Conservation (phyloP, 495 filamentous ascomycete species). For the Talaromyces trachyspermus region DNA sequence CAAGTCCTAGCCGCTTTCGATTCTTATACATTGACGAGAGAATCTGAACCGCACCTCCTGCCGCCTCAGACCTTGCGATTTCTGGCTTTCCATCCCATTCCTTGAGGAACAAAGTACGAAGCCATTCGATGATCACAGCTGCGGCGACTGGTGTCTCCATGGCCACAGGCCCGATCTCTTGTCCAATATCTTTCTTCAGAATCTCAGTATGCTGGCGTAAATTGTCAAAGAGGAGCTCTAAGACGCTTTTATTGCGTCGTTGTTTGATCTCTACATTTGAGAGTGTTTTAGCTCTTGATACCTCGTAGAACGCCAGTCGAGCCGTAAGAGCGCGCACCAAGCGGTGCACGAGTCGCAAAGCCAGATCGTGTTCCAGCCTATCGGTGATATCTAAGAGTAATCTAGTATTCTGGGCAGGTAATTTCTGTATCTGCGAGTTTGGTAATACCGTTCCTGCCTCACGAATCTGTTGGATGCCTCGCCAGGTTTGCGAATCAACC, state of each 20-base stretch:
- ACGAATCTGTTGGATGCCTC: constrained; percentile 43
- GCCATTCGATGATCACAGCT: constrained; percentile 67
- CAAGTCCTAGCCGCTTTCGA: constrained; percentile 54
- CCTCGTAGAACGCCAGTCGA: constrained; percentile 43
- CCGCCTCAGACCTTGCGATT: constrained; percentile 55
- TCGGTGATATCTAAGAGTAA: constrained; percentile 37
- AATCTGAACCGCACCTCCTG: constrained; percentile 67
- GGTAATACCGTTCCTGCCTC: constrained; percentile 45
- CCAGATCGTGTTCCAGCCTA: constrained; percentile 54
- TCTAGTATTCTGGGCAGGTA: constrained; percentile 20
- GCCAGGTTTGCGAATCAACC: constrained; percentile 41
- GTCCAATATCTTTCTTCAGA: constrained; percentile 14
- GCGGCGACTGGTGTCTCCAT: constrained; percentile 32
- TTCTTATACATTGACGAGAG: constrained; percentile 66
- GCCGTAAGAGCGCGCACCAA: constrained; percentile 48
- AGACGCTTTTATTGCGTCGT: constrained; percentile 22
- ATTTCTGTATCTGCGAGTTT: constrained; percentile 32
- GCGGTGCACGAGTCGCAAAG: constrained; percentile 46
- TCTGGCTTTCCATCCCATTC: constrained; percentile 72
- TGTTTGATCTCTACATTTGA: constrained; percentile 27
- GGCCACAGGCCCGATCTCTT: constrained; percentile 25
- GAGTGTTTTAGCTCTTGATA: constrained; percentile 36
- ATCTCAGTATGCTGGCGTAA: constrained; percentile 24
- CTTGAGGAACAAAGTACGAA: constrained; percentile 63
- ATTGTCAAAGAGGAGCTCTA: constrained; percentile 34